These are phyloP conservation scores for Candida andamanensis DNA, from an alignment of 805 yeast species.

Conservation along the genomic window DNA sequence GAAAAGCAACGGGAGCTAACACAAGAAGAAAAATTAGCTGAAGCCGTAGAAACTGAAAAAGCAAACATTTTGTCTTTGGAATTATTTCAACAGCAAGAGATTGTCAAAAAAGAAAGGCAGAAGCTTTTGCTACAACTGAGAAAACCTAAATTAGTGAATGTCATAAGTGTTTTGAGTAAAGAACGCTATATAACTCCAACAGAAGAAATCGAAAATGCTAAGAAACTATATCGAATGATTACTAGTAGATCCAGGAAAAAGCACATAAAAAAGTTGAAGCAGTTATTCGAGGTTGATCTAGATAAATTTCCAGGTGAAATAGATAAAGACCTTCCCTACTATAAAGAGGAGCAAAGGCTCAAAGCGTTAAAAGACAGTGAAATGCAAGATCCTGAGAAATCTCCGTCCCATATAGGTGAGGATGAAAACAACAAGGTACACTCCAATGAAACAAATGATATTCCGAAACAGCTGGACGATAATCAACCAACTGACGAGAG, in stretches of 20 bases:
- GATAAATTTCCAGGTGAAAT: slow-evolving; percentile 29
- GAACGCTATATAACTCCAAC: slow-evolving; percentile 54
- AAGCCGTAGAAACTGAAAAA: slow-evolving; percentile 83
- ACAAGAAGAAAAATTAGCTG: slow-evolving; percentile 68
- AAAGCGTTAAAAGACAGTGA: slow-evolving; percentile 3
- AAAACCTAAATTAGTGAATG: slow-evolving; percentile 55
- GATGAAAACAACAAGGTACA: neutral
- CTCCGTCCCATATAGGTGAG: slow-evolving; percentile 4
- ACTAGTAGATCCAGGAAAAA: slow-evolving; percentile 36
- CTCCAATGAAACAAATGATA: neutral
- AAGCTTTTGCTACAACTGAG: slow-evolving; percentile 65
- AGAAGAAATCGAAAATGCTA: slow-evolving; percentile 53
- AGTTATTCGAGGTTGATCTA: slow-evolving; percentile 23
- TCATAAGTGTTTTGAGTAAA: slow-evolving; percentile 47
- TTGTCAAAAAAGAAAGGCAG: slow-evolving; percentile 71
- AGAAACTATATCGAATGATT: slow-evolving; percentile 30
- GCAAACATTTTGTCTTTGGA: slow-evolving; percentile 69
- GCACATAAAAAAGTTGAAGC: slow-evolving; percentile 42
- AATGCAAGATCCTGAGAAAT: slow-evolving; percentile 1
- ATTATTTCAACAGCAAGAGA: slow-evolving; percentile 78
- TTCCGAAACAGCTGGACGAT: neutral
- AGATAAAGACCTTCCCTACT: slow-evolving; percentile 22
- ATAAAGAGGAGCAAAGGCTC: slow-evolving; percentile 13
- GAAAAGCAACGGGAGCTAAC: slow-evolving; percentile 50
- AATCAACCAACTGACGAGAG: neutral